Percentiles rank a stretch among this genome's conserved stretches.
Evolutionary conservation across 352 stramenopile species (phyloP).

Genomic region (Peronospora belbahrii): DNA sequence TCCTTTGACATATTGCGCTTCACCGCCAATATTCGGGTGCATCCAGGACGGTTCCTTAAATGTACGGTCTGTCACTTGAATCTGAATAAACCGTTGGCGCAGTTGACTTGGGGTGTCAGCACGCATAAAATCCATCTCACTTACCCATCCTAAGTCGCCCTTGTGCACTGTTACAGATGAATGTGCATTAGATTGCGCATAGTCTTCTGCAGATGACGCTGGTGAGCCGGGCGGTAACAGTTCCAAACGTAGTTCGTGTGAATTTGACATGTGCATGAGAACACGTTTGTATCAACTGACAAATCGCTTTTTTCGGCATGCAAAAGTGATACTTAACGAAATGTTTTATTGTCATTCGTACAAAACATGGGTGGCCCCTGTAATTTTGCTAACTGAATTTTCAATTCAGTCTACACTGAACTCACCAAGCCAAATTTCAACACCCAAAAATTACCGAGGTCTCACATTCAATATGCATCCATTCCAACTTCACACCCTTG

Average conservation of each 20-base stretch:
- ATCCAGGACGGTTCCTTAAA: slow-evolving; percentile 65
- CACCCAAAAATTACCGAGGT: too few relatives aligned
- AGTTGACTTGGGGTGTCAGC: slow-evolving; percentile 39
- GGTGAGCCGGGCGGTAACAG: slow-evolving; percentile 6
- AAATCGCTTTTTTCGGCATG: too few relatives aligned
- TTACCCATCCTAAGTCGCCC: slow-evolving; percentile 16
- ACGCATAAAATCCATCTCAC: slow-evolving; percentile 28
- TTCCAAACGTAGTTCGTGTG: slow-evolving; percentile 7
- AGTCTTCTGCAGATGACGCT: slow-evolving; percentile 4
- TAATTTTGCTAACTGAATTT: too few relatives aligned
- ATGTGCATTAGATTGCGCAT: slow-evolving; percentile 1
- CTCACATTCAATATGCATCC: too few relatives aligned
- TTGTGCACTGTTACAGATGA: slow-evolving; percentile 13
- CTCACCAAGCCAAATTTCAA: too few relatives aligned
- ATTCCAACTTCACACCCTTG: too few relatives aligned
- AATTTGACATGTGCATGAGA: too few relatives aligned
- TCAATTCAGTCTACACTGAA: too few relatives aligned
- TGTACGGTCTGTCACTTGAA: slow-evolving; percentile 46
- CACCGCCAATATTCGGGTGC: slow-evolving; percentile 55
- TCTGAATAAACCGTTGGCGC: slow-evolving; percentile 52
- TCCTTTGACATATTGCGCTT: slow-evolving; percentile 35
- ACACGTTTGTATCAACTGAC: too few relatives aligned
- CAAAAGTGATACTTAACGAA: too few relatives aligned
- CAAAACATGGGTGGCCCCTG: too few relatives aligned
- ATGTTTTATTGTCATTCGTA: too few relatives aligned